Conservation (phyloP, 2,329 filamentous ascomycete species). For the Myrmaecium sp. region DNA sequence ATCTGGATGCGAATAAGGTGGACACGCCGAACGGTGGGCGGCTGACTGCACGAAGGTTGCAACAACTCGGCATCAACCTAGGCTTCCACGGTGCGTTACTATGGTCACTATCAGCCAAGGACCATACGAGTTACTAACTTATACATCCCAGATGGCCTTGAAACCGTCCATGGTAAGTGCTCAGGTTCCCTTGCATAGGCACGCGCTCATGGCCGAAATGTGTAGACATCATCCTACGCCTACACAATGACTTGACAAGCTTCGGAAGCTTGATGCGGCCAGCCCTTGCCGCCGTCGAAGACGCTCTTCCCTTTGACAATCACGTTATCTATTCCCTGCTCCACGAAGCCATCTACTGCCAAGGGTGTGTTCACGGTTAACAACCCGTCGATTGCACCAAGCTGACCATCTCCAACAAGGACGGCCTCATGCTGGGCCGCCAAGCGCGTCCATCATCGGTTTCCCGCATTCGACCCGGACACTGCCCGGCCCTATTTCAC, state of each 20-base stretch:
- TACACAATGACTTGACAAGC: slow-evolving; percentile 55
- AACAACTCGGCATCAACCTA: slow-evolving; percentile 62
- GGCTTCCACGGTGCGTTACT: slow-evolving; percentile 47
- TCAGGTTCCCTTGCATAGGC: slow-evolving; percentile 3
- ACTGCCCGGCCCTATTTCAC: slow-evolving; percentile 55
- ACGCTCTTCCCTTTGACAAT: slow-evolving; percentile 51
- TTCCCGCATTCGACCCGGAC: slow-evolving; percentile 30
- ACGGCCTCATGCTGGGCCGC: slow-evolving; percentile 60
- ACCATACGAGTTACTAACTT: slow-evolving; percentile 4
- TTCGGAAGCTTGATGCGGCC: slow-evolving; percentile 61
- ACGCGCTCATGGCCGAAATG: slow-evolving; percentile 10
- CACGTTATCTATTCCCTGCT: slow-evolving; percentile 71
- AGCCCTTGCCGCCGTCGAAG: slow-evolving; percentile 52
- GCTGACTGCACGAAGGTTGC: slow-evolving; percentile 56
- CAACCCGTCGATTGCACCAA: not conserved
- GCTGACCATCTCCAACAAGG: slow-evolving; percentile 10
- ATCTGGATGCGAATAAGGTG: slow-evolving; percentile 44
- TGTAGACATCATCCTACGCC: slow-evolving; percentile 51
- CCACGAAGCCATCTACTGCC: slow-evolving; percentile 79
- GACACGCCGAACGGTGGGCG: slow-evolving; percentile 53
- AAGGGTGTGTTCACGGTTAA: slow-evolving; percentile 31
- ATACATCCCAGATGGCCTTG: slow-evolving; percentile 41
- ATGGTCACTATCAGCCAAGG: not conserved
- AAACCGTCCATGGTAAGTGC: slow-evolving; percentile 45
- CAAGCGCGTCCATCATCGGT: slow-evolving; percentile 39